These are phyloP conservation scores for Scheffersomyces lignicola DNA, from an alignment of 1,139 yeast genomes.

Conservation along the genomic window DNA sequence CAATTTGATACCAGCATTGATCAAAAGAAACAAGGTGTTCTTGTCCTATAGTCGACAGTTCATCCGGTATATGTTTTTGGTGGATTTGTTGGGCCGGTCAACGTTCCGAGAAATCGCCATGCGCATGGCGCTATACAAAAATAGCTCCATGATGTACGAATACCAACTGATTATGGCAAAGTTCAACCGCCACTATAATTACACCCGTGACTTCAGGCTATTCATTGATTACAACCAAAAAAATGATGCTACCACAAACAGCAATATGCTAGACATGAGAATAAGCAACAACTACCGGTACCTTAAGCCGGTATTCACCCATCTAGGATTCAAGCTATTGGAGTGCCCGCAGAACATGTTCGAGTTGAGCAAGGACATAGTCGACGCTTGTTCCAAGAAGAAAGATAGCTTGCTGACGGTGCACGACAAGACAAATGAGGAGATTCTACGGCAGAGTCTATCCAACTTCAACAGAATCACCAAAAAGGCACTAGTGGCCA, in stretches of 20 bases:
- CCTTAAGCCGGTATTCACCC: constrained; percentile 7
- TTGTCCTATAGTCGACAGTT: constrained; percentile 5
- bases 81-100: constrained; percentile 8
- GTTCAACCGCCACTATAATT: constrained; percentile 1
- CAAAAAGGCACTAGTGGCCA: constrained; percentile 1
- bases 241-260: not conserved
- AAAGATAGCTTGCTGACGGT: not conserved
- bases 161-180: constrained; percentile 1
- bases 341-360: constrained; percentile 5
- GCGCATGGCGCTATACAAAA: constrained; percentile 5
- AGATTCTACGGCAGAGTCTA: constrained; percentile 1
- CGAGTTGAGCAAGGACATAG: not conserved
- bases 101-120: constrained; percentile 4
- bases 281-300: constrained; percentile 3
- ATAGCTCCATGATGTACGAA: not conserved
- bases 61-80: constrained; percentile 4
- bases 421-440: constrained; percentile 1
- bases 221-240: constrained; percentile 1
- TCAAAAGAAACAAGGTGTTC: constrained; percentile 6
- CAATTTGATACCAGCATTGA: constrained; percentile 4
- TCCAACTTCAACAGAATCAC: no score
- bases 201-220: constrained; percentile 3
- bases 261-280: constrained; percentile 3
- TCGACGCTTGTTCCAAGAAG: not conserved
- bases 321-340: constrained; percentile 8